These are phyloP conservation scores for Hypoxylon lenormandii DNA, from an alignment of 495 filamentous ascomycete species.

Conservation along the genomic window DNA sequence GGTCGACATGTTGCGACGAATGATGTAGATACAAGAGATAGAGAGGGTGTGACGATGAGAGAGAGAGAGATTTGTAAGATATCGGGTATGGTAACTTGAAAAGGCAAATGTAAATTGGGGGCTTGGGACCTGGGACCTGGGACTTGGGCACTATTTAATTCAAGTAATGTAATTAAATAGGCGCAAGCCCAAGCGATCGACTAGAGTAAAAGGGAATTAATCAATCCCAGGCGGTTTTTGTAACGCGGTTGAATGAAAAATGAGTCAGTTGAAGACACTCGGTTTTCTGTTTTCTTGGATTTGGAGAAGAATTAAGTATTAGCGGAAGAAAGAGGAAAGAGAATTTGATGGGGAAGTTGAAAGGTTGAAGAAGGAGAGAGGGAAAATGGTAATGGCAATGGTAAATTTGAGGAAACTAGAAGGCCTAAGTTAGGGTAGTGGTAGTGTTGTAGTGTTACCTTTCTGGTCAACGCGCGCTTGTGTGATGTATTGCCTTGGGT, in stretches of 20 bases:
- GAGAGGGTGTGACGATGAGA: constrained; percentile 12
- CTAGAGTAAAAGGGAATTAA: constrained; percentile 10
- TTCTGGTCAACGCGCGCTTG: constrained; percentile 45
- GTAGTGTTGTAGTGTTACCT: constrained; percentile 13
- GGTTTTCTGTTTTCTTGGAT: too few species aligned
- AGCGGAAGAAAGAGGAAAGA: neutral
- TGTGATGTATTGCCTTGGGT: constrained; percentile 23
- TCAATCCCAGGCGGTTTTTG: constrained; percentile 9
- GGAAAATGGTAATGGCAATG: constrained; percentile 29
- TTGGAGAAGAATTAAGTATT: constrained; percentile 4
- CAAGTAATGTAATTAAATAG: constrained; percentile 15
- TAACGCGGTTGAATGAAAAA: constrained; percentile 12
- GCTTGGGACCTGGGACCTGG: too few species aligned
- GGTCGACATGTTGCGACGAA: constrained; percentile 1
- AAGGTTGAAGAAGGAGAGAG: constrained; percentile 10
- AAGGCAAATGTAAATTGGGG: constrained; percentile 8
- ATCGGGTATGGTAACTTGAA: constrained; percentile 14
- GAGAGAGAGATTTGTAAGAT: neutral
- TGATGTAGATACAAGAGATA: constrained; percentile 6
- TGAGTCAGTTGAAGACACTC: constrained; percentile 2
- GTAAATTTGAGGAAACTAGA: constrained; percentile 4
- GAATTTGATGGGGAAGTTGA: constrained; percentile 11
- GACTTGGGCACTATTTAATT: constrained; percentile 1
- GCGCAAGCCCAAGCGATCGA: constrained; percentile 23
- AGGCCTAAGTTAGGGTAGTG: constrained; percentile 18